Base-by-base conservation (phyloP, 2,329 filamentous ascomycete species). In the Nigrospora sphaerica region DNA sequence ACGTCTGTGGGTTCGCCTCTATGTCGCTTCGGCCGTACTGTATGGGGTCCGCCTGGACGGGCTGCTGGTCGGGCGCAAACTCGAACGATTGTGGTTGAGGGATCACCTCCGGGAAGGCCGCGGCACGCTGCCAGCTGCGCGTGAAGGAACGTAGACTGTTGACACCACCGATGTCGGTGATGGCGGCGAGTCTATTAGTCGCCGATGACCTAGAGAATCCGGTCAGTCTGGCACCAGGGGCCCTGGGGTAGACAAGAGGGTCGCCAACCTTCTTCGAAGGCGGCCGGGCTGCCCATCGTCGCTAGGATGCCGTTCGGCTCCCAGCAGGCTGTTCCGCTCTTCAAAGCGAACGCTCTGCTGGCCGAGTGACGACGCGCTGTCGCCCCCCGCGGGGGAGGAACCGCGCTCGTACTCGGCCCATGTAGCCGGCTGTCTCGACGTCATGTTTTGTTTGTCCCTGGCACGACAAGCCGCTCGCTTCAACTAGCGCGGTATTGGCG, bases 71-170 rank as follows among this genome's bases (percentile, higher is more conserved):
- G 37, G 78, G 72, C 2, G 76, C 75, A 51, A 82, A 77, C 45
- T 88, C 73, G 61, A 95, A 89, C 32, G 87, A 85, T 13, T 83
- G 82, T 14, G 83, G 80, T 46, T 87, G 83, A 6, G 89, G 88
- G 32, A 93, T 84, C 55, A 95, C 88, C 64, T 96, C 91, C 52
- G 82, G 79, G 65, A 97, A 97, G 47, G 78, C 85, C 23, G 90
- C 89, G 34, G 92, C 92, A 62, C 92, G 83, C 66, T 92, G 88
- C 86, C 90, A 95, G 57, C 88, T 95, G 50, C 86, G 81, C 39
- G 91, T 88, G 62, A 97, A 97, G 59, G 91, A 95, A 60, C 93
- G 85, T 57, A 97, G 86, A 65, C 88, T 95, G 72, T 97, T 97
- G 50, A 91, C 85, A 43, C 92, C 92, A 53, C 92, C 93, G 41